Percentiles rank a stretch among this genome's conserved stretches.
Evolutionary conservation across 768 basidiomycete species (phyloP).

Genomic region (Rhodocollybia butyracea): DNA sequence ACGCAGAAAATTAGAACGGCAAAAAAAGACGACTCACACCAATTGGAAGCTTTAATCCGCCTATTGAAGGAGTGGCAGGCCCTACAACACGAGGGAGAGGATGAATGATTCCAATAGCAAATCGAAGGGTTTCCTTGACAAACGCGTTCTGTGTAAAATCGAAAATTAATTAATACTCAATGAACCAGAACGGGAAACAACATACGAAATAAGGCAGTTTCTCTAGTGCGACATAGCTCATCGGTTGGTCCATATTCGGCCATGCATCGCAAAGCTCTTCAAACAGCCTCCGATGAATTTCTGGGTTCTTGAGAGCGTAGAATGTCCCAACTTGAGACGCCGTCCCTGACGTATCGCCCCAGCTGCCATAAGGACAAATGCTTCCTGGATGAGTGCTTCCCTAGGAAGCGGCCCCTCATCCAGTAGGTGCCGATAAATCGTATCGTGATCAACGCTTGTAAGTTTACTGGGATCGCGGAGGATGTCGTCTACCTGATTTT

Average conservation of each 20-base stretch:
- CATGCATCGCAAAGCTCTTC: slow-evolving; percentile 29
- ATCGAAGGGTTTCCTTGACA: slow-evolving; percentile 42
- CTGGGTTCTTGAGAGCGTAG: slow-evolving; percentile 20
- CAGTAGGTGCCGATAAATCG: slow-evolving; percentile 31
- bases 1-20: not conserved
- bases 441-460: slow-evolving; percentile 26
- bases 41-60: slow-evolving; percentile 32
- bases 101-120: slow-evolving; percentile 35
- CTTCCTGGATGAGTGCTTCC: slow-evolving; percentile 20
- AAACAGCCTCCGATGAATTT: slow-evolving; percentile 16
- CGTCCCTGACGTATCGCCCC: slow-evolving; percentile 31
- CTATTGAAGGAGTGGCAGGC: slow-evolving; percentile 28
- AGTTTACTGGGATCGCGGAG: slow-evolving; percentile 22
- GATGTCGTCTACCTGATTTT: slow-evolving; percentile 22
- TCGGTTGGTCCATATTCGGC: slow-evolving; percentile 25
- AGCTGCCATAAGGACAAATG: slow-evolving; percentile 23
- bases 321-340: slow-evolving; percentile 22
- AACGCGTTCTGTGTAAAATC: slow-evolving; percentile 36
- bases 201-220: slow-evolving; percentile 35
- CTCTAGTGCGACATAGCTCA: slow-evolving; percentile 28
- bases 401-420: slow-evolving; percentile 12
- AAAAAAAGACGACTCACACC: slow-evolving; percentile 25
- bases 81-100: slow-evolving; percentile 39
- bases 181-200: not conserved
- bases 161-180: slow-evolving; percentile 9